phyloP scores from a whole-genome alignment of 139 green algal species.

The Tetradesmus lagerheimii region DNA sequence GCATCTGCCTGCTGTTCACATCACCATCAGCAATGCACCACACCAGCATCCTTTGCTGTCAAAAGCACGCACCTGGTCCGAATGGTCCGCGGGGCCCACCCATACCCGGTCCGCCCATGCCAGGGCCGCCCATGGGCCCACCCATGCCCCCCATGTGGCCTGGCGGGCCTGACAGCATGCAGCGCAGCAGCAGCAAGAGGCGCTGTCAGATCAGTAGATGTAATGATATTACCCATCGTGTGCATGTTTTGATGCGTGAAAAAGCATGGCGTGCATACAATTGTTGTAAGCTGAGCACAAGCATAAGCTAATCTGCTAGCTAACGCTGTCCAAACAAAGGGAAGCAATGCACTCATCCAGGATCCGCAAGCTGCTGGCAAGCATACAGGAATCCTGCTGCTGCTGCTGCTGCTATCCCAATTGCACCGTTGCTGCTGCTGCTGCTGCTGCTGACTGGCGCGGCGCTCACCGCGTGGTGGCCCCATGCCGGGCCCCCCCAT shows the following conservation, averaged over 20 bases:
- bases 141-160: background rate
- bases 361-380: background rate
- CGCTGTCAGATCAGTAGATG: background rate
- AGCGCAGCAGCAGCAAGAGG: background rate
- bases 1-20: background rate
- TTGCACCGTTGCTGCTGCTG: background rate
- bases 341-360: background rate
- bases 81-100: background rate
- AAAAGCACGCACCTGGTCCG: conserved; percentile 4
- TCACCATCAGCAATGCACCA: background rate
- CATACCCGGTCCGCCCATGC: conserved; percentile 19
- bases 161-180: background rate
- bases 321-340: no score
- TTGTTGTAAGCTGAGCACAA: no score
- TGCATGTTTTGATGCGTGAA: no score
- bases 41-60: background rate
- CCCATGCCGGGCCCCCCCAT: background rate
- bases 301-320: no score
- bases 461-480: background rate
- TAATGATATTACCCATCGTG: no score
- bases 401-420: background rate
- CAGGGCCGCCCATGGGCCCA: background rate
- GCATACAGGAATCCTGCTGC: background rate
- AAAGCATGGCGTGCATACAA: no score
- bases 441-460: background rate